Evolutionary conservation across 2,329 filamentous ascomycete species (phyloP).

Genomic region (Teratosphaeria destructans): DNA sequence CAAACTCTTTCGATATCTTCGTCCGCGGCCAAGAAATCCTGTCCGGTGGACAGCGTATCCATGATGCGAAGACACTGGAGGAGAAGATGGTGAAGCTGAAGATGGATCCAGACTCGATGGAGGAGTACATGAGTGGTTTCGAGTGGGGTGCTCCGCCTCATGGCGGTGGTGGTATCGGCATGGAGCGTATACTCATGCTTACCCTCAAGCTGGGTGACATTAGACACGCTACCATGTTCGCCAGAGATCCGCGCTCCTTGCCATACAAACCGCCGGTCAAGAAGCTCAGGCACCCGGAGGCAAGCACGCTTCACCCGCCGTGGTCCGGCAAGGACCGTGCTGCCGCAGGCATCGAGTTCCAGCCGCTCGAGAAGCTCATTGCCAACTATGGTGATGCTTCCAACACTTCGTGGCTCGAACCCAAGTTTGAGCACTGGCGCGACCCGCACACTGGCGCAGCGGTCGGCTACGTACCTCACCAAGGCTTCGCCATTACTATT

Average conservation of each 20-base stretch:
- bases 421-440: conserved; percentile 79
- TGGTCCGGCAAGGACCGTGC: conserved; percentile 47
- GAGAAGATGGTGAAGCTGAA: conserved; percentile 66
- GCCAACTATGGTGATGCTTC: conserved; percentile 92
- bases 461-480: conserved; percentile 68
- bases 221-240: conserved; percentile 75
- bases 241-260: conserved; percentile 78
- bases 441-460: conserved; percentile 70
- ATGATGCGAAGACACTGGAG: conserved; percentile 64
- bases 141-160: conserved; percentile 82
- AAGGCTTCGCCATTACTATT: conserved; percentile 71
- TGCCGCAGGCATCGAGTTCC: conserved; percentile 45
- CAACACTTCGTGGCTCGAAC: conserved; percentile 88
- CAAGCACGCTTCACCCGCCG: conserved; percentile 64
- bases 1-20: conserved; percentile 94
- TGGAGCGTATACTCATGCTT: conserved; percentile 81
- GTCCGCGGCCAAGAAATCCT: conserved; percentile 87
- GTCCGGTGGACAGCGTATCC: conserved; percentile 86
- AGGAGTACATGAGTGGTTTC: conserved; percentile 82
- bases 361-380: conserved; percentile 75
- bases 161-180: conserved; percentile 77
- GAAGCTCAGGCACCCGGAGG: conserved; percentile 72
- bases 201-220: conserved; percentile 82
- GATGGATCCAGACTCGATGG: conserved; percentile 71
- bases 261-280: conserved; percentile 54